Conservation (phyloP, 2,329 filamentous ascomycete species). For the Stemphylium vesicarium region DNA sequence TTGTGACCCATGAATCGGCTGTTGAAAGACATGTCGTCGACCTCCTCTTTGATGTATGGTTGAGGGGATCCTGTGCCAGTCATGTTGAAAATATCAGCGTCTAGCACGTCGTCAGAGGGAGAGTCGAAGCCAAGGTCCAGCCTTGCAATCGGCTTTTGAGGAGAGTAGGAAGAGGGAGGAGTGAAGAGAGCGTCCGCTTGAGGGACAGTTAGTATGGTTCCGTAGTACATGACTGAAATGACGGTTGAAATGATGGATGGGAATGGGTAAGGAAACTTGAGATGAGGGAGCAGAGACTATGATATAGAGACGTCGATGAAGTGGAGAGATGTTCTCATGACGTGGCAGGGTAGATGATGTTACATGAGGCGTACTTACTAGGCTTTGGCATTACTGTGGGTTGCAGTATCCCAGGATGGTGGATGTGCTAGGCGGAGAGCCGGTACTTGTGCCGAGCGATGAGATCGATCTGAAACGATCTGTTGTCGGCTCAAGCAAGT, state of each 20-base stretch:
- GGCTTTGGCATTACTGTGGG: conserved; percentile 49
- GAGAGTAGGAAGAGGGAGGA: conserved; percentile 51
- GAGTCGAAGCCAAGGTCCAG: conserved; percentile 48
- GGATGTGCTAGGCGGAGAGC: conserved; percentile 43
- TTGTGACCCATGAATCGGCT: conserved; percentile 57
- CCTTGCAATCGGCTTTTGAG: conserved; percentile 47
- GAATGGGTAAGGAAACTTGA: conserved; percentile 10
- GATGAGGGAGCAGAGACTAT: conserved; percentile 5
- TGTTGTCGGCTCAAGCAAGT: conserved; percentile 44
- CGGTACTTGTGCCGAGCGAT: conserved; percentile 41
- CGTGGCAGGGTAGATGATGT: conserved; percentile 36
- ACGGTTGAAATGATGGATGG: conserved; percentile 21
- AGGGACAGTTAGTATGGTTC: conserved; percentile 48
- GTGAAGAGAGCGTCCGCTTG: conserved; percentile 52
- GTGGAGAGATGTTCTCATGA: conserved; percentile 40
- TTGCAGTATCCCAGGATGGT: conserved; percentile 47
- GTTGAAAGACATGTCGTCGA: conserved; percentile 66
- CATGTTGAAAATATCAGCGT: conserved; percentile 58
- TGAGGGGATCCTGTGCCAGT: conserved; percentile 61
- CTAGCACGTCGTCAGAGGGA: conserved; percentile 51
- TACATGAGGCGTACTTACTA: conserved; percentile 48
- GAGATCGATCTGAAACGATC: conserved; percentile 50
- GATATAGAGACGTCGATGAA: conserved; percentile 34
- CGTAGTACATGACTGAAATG: conserved; percentile 42
- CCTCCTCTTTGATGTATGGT: conserved; percentile 72